Conservation (phyloP, 148 eudicot genomes). For the Cornus kousa region DNA sequence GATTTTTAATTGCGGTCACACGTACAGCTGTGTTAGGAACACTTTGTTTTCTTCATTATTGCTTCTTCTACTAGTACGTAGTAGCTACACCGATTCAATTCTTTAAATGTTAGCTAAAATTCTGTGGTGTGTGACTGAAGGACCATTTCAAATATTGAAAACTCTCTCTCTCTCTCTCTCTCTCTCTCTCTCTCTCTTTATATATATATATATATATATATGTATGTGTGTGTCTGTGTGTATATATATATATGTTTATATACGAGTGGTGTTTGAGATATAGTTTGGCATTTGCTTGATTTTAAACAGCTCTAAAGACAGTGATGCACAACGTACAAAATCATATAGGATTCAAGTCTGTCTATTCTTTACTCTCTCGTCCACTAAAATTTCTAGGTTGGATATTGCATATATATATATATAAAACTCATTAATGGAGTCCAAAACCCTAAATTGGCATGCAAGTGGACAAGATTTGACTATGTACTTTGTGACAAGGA, state of each 20-base stretch:
- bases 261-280: background rate
- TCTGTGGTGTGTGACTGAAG: background rate
- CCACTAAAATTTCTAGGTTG: constrained; percentile 6
- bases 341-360: background rate
- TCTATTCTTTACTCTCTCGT: background rate
- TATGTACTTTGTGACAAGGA: background rate
- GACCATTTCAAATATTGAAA: background rate
- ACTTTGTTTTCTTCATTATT: background rate
- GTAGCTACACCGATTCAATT: background rate
- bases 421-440: constrained; percentile 1
- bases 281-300: background rate
- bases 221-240: no score
- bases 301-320: background rate
- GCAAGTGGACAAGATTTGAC: background rate
- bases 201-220: no score
- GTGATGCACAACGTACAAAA: constrained; percentile 1
- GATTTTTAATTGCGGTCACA: background rate
- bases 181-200: no score
- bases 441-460: background rate
- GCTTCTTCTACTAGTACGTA: background rate
- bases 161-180: no score
- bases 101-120: background rate
- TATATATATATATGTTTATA: no score
- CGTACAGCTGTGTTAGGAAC: background rate
- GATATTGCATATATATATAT: background rate